Base-by-base conservation (phyloP, 164 flowering plant genomes). In the Sextonia rubra region DNA sequence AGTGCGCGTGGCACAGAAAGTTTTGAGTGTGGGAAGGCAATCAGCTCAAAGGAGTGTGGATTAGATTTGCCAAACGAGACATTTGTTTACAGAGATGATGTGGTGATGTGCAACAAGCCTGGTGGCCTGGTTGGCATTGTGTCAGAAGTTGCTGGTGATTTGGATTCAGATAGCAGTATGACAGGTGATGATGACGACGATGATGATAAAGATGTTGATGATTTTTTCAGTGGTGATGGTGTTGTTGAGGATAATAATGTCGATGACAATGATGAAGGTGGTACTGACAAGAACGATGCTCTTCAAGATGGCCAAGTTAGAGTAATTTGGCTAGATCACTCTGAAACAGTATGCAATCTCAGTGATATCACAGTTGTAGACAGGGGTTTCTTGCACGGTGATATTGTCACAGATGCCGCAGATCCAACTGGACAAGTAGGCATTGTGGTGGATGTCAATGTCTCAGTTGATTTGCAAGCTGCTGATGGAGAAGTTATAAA, bases 351-450 rank as follows among this genome's bases (percentile, higher is more conserved):
- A 18, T 82, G 86, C 63, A 77, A 63, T 81, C 63, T 83, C 26
- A 78, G 73, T 80, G 91, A 88, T 71, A 76, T 96, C 47, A 77
- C 75, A 24, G 91, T 93, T 68, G 71, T 89, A 63, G 99, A 96
- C 77, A 82, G 99, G 69, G 94, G 87, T 64, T 92, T 92, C 80
- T 77, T 93, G 78, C 98, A 90, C 79, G 98, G 99, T 64, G 99
- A 96, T 86, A 88, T 80, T 85, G 97, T 93, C 77, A 89, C 97
- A 75, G 72, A 95, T 77, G 85, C 85, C 74, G 80, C 87, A 47
- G 90, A 93, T 63, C 92, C 94, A 63, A 90, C 91, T 1, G 97
- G 98, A 32, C 97, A 96, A 82, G 77, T 89, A 71, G 99, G 99
- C 69, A 78, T 90, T 60, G 97, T 96, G 80, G 89, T 88, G 68